Evolutionary conservation across 805 yeast genomes (phyloP).

Genomic region (Wickerhamomyces bovis): DNA sequence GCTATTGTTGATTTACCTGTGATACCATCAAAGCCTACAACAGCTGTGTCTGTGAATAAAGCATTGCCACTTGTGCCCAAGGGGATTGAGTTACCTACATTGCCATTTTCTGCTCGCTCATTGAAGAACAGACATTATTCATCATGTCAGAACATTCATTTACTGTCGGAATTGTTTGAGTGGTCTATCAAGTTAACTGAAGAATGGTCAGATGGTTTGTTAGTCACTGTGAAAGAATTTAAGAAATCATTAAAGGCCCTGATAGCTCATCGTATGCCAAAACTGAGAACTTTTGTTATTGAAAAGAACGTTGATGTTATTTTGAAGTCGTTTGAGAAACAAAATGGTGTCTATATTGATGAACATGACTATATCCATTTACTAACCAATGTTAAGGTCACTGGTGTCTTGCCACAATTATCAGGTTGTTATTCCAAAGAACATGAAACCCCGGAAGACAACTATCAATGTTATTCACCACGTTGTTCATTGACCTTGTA

Average conservation of each 20-base stretch:
- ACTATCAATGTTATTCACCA: conserved; percentile 27
- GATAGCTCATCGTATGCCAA: conserved; percentile 44
- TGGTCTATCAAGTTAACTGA: conserved; percentile 47
- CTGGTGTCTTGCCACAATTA: conserved; percentile 40
- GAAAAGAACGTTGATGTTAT: conserved; percentile 47
- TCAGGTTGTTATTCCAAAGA: conserved; percentile 40
- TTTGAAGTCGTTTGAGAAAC: conserved; percentile 34
- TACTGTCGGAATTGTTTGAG: conserved; percentile 40
- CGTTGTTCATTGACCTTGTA: conserved; percentile 28
- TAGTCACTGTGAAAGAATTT: conserved; percentile 46
- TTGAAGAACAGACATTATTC: conserved; percentile 44
- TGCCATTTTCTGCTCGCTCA: conserved; percentile 49
- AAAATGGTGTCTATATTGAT: conserved; percentile 38
- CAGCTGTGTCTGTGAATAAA: conserved; percentile 4
- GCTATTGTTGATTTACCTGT: neutral
- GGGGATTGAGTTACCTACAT: conserved; percentile 40
- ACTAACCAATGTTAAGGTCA: conserved; percentile 25
- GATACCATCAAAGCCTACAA: neutral
- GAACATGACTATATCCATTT: conserved; percentile 23
- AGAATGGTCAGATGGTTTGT: conserved; percentile 47
- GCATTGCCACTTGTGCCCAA: conserved; percentile 37
- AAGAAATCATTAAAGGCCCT: conserved; percentile 46
- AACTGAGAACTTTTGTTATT: conserved; percentile 42
- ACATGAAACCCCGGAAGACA: conserved; percentile 15
- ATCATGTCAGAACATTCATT: conserved; percentile 40